Percentiles rank a stretch among this genome's conserved stretches.
Evolutionary conservation across 169 alveolate genomes (phyloP).

Genomic region (Eimeria necatrix): DNA sequence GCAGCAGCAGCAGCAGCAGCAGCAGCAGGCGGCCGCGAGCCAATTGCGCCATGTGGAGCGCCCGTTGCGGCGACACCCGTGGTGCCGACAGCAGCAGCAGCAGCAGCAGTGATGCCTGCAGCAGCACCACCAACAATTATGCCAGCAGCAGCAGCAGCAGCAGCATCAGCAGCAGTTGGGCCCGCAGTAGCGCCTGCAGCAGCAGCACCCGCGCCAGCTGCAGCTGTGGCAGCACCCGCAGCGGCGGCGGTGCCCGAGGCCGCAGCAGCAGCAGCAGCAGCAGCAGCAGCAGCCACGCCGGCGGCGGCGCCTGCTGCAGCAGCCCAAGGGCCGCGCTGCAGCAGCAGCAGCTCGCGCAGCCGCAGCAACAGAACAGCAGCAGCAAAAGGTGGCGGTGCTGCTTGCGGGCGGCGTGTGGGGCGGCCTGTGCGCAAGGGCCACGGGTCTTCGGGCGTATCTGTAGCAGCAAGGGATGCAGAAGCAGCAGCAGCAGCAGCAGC

Average conservation of each 20-base stretch:
- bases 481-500: slow-evolving; percentile 69
- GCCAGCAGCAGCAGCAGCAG: background rate
- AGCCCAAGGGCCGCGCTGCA: background rate
- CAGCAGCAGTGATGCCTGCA: background rate
- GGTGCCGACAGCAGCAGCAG: background rate
- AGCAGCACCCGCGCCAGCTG: background rate
- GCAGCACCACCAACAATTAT: background rate
- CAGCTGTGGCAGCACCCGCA: background rate
- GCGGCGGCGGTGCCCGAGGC: background rate
- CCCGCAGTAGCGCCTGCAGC: slow-evolving; percentile 11
- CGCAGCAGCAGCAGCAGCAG: slow-evolving; percentile 12
- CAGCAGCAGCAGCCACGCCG: slow-evolving; percentile 30
- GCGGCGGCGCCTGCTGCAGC: slow-evolving; percentile 37
- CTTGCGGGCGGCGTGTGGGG: slow-evolving; percentile 8
- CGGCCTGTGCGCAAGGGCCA: slow-evolving; percentile 25
- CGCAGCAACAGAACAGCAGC: slow-evolving; percentile 37
- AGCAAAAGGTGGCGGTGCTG: background rate
- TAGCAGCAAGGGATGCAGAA: slow-evolving; percentile 43
- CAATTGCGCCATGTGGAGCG: background rate
- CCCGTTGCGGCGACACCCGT: background rate
- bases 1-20: slow-evolving; percentile 41
- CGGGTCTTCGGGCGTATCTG: background rate
- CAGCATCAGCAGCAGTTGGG: background rate
- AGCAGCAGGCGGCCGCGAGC: background rate
- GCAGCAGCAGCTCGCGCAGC: background rate